phyloP scores from a whole-genome alignment of 176 grass and related monocot genomes.

The Oryza nivara region DNA sequence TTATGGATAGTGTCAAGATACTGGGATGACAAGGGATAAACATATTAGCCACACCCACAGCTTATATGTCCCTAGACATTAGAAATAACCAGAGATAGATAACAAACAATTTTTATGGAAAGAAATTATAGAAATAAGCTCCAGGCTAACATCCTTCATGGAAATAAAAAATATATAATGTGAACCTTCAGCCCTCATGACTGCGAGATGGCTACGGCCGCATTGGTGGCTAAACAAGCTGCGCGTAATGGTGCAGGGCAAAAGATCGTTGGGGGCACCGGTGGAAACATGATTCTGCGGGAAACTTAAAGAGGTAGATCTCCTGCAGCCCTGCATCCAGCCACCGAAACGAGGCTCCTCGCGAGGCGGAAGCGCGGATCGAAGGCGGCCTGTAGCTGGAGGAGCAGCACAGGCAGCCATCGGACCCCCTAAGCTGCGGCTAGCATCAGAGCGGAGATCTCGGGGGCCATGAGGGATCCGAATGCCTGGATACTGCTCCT shows the following conservation, averaged over 20 bases:
- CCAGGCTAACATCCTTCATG: not conserved
- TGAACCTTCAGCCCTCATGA: slow-evolving; percentile 37
- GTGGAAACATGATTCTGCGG: not conserved
- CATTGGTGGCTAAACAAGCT: not conserved
- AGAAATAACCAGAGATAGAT: not conserved
- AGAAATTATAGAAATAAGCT: not conserved
- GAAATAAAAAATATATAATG: not conserved
- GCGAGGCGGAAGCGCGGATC: not conserved
- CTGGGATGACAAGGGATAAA: not conserved
- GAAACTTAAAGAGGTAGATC: not conserved
- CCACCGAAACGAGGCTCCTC: not conserved
- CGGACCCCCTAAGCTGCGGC: not conserved
- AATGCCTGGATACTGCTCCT: not conserved
- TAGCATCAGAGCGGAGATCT: not conserved
- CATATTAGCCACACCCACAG: not conserved
- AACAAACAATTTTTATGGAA: not conserved
- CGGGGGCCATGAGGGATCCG: slow-evolving; percentile 15
- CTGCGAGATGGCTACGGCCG: not conserved
- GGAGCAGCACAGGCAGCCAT: slow-evolving; percentile 27
- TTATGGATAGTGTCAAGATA: not conserved
- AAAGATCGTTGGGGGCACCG: not conserved
- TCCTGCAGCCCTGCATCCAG: slow-evolving; percentile 1
- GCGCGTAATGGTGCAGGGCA: not conserved
- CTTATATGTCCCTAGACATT: slow-evolving; percentile 3
- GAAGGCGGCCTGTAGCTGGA: slow-evolving; percentile 8